Evolutionary conservation across 495 filamentous ascomycete genomes (phyloP), one percentile per base, ranked within the genome.

Genomic region (Aspergillus ellipticus): DNA sequence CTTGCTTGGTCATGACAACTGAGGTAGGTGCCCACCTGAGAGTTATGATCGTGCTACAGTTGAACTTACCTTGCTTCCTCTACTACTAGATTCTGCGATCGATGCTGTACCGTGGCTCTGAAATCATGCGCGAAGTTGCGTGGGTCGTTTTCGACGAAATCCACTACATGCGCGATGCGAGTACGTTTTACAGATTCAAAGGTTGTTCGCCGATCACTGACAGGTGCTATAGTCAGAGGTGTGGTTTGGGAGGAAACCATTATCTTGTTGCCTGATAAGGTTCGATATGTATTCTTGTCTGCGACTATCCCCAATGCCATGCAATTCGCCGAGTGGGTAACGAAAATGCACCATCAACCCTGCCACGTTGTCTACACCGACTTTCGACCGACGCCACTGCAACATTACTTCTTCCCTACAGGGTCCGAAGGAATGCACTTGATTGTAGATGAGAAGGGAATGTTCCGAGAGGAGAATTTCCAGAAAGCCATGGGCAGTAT

Each of bases 171-270:
- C 82, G 94, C 61, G 94, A 98, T 74, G 90, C 91, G 65, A 74
- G 77, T 78, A 65, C 55, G 65, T 63, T 21, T 39, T 29, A 6
- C 28, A 2, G 17, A 41, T 19, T 11, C 6, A 24, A 31, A 10
- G 1, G n/a, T 37, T 37, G 5, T 16, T 26, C 55, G 16, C 26
- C 48, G 31, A 41, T 49, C 31, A 53, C 55, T 61, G 45, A 55
- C 37, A 51, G 53, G 29, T 61, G 15, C 57, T 42, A 29, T 64
- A 79, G 81, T 85, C 57, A 85, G 94, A 68, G 94, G 94, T 74
- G 94, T 98, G 9, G 94, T 98, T 9, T 98, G 94, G 94, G 94
- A 98, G 69, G 94, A 98, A 72, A 97, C 95, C 7, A 95, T 98
- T 66, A 98, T 98, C 66, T 77, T 98, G 21, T 76, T 98, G 9